Percentiles rank a stretch among this genome's conserved stretches.
Evolutionary conservation across 495 filamentous ascomycete species (phyloP).

Genomic region (Aspergillus affinis): DNA sequence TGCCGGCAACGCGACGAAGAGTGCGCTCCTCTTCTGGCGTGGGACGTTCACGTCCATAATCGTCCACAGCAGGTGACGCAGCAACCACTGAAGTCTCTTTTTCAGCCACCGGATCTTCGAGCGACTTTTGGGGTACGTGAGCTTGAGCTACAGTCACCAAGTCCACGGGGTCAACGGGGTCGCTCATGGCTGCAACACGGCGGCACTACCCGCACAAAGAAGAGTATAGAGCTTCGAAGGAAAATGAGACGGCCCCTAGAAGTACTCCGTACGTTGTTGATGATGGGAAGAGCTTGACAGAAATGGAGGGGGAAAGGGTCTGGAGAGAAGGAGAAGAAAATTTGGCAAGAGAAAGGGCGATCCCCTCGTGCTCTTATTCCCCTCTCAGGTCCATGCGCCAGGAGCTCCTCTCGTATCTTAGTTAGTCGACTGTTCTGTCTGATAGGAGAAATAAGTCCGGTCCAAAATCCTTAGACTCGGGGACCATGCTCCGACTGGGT

Average conservation of each 20-base stretch:
- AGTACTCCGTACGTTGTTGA: no score
- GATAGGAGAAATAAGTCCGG: not conserved
- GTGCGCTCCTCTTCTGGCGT: constrained; percentile 59
- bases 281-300: not conserved
- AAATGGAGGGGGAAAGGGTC: not conserved
- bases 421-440: not conserved
- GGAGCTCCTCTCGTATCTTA: not conserved
- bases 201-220: not conserved
- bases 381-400: not conserved
- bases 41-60: constrained; percentile 31
- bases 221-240: not conserved
- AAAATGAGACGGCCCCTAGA: no score
- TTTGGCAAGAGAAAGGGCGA: not conserved
- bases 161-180: constrained; percentile 11
- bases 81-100: constrained; percentile 4
- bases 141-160: constrained; percentile 14
- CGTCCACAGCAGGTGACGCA: not conserved
- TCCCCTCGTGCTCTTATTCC: not conserved
- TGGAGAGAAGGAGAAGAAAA: not conserved
- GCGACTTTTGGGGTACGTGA: constrained; percentile 7
- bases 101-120: constrained; percentile 6
- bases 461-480: not conserved
- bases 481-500: not conserved
- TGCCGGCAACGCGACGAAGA: constrained; percentile 64
- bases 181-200: constrained; percentile 12